Conservation (phyloP, 1,139 yeast species). For the Saccharomycopsis phalli region DNA sequence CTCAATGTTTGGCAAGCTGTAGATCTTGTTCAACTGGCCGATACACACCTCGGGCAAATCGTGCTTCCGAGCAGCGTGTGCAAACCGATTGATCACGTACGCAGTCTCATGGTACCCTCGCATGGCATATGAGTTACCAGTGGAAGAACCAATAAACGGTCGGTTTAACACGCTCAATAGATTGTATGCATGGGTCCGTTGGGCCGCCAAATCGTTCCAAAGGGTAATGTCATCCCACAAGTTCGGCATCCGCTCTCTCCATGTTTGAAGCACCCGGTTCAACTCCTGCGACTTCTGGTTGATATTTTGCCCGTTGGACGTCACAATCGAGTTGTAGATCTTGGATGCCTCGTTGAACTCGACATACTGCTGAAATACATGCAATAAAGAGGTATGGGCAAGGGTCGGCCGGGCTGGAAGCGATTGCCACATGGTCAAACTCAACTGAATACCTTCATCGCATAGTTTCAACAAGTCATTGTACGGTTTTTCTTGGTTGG, state of each 20-base stretch:
- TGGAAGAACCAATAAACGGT: slow-evolving; percentile 77
- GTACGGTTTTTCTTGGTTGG: slow-evolving; percentile 75
- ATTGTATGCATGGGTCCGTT: slow-evolving; percentile 98
- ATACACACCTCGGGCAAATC: slow-evolving; percentile 96
- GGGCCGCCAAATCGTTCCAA: slow-evolving; percentile 96
- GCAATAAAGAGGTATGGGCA: slow-evolving; percentile 85
- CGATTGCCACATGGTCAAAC: slow-evolving; percentile 89
- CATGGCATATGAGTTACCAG: slow-evolving; percentile 66
- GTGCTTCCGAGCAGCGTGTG: slow-evolving; percentile 96
- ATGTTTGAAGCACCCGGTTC: slow-evolving; percentile 88
- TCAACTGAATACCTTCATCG: slow-evolving; percentile 93
- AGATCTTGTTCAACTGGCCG: slow-evolving; percentile 84
- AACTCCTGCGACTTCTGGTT: slow-evolving; percentile 91
- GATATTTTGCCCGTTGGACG: slow-evolving; percentile 86
- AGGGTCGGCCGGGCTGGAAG: slow-evolving; percentile 70
- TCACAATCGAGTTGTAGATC: slow-evolving; percentile 78
- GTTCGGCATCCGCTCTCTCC: slow-evolving; percentile 97
- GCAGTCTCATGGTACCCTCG: slow-evolving; percentile 91
- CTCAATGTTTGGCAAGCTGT: slow-evolving; percentile 93
- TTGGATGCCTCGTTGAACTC: slow-evolving; percentile 98
- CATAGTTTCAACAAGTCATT: slow-evolving; percentile 78
- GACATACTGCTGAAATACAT: slow-evolving; percentile 94
- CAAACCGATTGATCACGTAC: slow-evolving; percentile 97
- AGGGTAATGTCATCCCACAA: slow-evolving; percentile 95
- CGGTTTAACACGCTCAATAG: slow-evolving; percentile 92